Percentiles rank a stretch among this genome's conserved stretches.
phyloP scores from a whole-genome alignment of 164 flowering plant species.

The Chloranthus sessilifolius region DNA sequence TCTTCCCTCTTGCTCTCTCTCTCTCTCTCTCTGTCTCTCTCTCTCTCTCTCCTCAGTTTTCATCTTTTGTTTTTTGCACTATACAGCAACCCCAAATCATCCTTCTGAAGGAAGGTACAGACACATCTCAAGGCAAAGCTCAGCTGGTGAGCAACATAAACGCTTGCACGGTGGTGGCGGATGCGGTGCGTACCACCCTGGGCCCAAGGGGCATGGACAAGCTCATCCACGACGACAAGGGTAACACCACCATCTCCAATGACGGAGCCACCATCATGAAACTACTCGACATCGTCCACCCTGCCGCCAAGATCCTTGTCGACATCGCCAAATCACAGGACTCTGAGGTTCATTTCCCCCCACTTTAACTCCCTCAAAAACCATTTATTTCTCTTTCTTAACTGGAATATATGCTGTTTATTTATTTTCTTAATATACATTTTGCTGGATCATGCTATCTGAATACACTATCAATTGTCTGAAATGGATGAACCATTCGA shows the following conservation, averaged over 20 bases:
- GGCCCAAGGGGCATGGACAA: slow-evolving; percentile 99
- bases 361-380: not conserved
- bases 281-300: slow-evolving; percentile 94
- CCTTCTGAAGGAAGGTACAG: slow-evolving; percentile 93
- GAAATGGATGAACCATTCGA: no score
- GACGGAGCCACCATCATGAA: slow-evolving; percentile 99
- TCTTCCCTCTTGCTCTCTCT: not conserved
- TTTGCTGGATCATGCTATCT: no score
- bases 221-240: slow-evolving; percentile 94
- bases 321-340: slow-evolving; percentile 99
- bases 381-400: not conserved
- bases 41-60: slow-evolving; percentile 1
- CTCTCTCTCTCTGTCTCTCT: not conserved
- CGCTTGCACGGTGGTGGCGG: slow-evolving; percentile 84
- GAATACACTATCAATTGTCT: no score
- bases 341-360: slow-evolving; percentile 62
- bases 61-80: not conserved
- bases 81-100: slow-evolving; percentile 95
- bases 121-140: slow-evolving; percentile 94
- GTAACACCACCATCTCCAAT: slow-evolving; percentile 88
- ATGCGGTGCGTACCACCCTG: slow-evolving; percentile 79
- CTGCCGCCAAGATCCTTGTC: slow-evolving; percentile 96
- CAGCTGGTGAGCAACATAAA: slow-evolving; percentile 95
- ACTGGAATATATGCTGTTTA: no score
- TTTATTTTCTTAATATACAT: no score